These are phyloP conservation scores for Nigrograna mackinnonii DNA, from an alignment of 2,329 filamentous ascomycete genomes.

Conservation along the genomic window DNA sequence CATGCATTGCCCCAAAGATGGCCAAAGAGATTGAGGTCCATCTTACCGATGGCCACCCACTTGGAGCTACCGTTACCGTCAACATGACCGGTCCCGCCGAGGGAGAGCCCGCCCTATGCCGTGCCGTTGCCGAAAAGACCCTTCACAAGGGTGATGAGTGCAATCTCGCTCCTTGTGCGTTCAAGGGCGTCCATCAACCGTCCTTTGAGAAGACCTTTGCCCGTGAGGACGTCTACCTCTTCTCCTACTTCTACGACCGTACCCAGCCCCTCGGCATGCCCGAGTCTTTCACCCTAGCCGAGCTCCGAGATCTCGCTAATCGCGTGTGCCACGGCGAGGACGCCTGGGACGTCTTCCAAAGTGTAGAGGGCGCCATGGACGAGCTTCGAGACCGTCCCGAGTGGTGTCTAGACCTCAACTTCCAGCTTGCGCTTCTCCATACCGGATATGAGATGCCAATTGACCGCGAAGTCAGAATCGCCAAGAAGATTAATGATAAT, in stretches of 20 bases:
- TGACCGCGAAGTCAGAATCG: constrained; percentile 93
- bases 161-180: constrained; percentile 88
- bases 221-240: constrained; percentile 89
- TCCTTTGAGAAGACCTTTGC: constrained; percentile 89
- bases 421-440: constrained; percentile 90
- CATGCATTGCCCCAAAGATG: constrained; percentile 84
- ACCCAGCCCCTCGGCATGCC: constrained; percentile 95
- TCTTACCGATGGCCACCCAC: constrained; percentile 66
- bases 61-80: constrained; percentile 68
- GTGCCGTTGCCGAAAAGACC: constrained; percentile 85
- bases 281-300: constrained; percentile 90
- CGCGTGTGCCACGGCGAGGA: constrained; percentile 81
- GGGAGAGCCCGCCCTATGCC: constrained; percentile 82
- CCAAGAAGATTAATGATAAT: constrained; percentile 97
- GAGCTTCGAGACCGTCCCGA: constrained; percentile 85
- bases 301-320: constrained; percentile 82
- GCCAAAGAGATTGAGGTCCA: constrained; percentile 73
- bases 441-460: constrained; percentile 98
- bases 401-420: constrained; percentile 93
- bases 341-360: constrained; percentile 79
- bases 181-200: constrained; percentile 96
- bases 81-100: constrained; percentile 86
- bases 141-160: constrained; percentile 85
- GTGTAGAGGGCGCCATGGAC: constrained; percentile 74
- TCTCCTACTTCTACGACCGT: constrained; percentile 98